phyloP scores from a whole-genome alignment of 306 rosid species.

The Quercus variabilis region DNA sequence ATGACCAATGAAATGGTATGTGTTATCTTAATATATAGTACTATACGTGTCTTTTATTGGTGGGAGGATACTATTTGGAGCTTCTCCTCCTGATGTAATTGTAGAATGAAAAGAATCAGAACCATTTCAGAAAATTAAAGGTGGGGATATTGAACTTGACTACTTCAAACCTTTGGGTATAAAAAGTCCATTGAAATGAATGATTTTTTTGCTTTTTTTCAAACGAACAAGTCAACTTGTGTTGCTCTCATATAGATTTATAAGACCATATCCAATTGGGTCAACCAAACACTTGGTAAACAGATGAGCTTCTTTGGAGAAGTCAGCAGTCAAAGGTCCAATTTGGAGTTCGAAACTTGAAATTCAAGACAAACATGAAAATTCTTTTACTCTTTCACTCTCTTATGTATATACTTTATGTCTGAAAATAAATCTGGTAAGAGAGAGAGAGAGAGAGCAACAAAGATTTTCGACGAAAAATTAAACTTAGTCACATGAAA shows the following conservation, averaged over 20 bases:
- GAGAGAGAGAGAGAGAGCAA: too few species aligned
- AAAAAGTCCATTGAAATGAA: neutral
- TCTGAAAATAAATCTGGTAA: too few species aligned
- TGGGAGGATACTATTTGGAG: neutral
- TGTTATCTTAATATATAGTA: neutral
- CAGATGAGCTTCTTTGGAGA: neutral
- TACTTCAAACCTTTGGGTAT: neutral
- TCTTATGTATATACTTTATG: too few species aligned
- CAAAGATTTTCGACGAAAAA: too few species aligned
- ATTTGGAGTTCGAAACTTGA: neutral
- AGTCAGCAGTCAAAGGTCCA: neutral
- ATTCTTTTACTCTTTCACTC: neutral
- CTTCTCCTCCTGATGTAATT: neutral
- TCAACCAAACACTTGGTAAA: conserved; percentile 18
- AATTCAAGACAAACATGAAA: neutral
- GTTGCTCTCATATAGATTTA: too few species aligned
- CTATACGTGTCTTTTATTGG: too few species aligned
- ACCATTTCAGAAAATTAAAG: neutral
- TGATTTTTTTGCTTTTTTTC: neutral
- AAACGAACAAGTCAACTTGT: neutral
- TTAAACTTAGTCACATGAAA: too few species aligned
- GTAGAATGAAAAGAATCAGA: neutral
- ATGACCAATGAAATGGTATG: neutral
- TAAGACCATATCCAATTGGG: neutral
- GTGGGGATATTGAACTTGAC: neutral